These are phyloP conservation scores for Hondaea fermentalgiana DNA, from an alignment of 108 stramenopile genomes.

Conservation along the genomic window DNA sequence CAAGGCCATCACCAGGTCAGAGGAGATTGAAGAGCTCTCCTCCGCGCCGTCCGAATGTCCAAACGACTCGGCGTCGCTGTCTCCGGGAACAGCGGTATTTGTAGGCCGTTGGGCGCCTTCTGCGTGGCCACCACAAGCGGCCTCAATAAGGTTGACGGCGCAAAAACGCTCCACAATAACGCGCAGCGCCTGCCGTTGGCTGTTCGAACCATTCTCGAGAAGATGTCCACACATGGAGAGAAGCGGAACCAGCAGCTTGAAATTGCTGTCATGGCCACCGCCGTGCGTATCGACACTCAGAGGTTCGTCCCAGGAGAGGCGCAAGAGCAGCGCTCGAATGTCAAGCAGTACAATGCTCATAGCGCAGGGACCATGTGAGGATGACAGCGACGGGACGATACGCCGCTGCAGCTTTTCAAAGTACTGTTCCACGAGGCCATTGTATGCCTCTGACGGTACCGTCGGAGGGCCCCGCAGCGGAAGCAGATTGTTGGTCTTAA, in stretches of 20 bases:
- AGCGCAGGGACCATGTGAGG: not conserved
- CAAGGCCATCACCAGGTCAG: not conserved
- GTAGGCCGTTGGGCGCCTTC: not conserved
- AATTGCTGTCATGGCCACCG: conserved; percentile 32
- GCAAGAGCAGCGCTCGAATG: conserved; percentile 33
- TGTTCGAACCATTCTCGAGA: not conserved
- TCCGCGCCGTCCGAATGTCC: not conserved
- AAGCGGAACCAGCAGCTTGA: conserved; percentile 36
- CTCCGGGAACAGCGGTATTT: not conserved
- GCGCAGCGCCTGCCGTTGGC: not conserved
- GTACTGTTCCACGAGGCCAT: conserved; percentile 33
- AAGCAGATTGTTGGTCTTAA: conserved; percentile 31
- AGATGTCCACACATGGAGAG: conserved; percentile 20
- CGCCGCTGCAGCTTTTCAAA: conserved; percentile 35
- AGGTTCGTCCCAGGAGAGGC: conserved; percentile 35
- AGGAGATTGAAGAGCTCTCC: not conserved
- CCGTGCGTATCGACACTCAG: conserved; percentile 35
- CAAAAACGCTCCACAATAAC: not conserved
- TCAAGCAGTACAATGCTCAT: conserved; percentile 23
- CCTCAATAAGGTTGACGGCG: not conserved
- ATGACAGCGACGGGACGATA: not conserved
- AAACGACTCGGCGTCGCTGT: not conserved
- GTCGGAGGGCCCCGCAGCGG: conserved; percentile 33
- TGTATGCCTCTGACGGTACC: conserved; percentile 14
- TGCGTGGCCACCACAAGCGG: not conserved